phyloP scores from a whole-genome alignment of 345 rosid species.

The Cardiospermum halicacabum region DNA sequence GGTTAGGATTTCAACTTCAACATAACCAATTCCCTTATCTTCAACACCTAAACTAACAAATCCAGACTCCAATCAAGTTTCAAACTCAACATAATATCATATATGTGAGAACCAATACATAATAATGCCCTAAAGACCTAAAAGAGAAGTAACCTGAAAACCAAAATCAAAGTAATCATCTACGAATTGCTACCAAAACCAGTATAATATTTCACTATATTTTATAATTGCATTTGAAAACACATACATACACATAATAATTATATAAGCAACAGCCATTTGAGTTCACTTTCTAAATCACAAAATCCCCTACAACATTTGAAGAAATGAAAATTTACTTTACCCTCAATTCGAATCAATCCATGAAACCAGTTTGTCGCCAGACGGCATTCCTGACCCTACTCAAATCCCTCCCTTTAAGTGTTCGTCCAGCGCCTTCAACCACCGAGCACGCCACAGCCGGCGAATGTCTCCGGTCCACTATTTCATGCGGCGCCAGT shows the following conservation, averaged over 20 bases:
- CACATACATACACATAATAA: too few relatives aligned
- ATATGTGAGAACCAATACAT: neutral
- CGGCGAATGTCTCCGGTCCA: constrained; percentile 63
- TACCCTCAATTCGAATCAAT: too few relatives aligned
- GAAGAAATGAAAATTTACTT: neutral
- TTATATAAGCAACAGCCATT: neutral
- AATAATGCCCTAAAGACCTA: neutral
- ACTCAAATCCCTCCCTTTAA: constrained; percentile 83
- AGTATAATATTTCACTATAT: too few relatives aligned
- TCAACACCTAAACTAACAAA: neutral
- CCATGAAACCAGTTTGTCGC: constrained; percentile 79
- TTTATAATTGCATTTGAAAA: too few relatives aligned
- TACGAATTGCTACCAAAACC: neutral
- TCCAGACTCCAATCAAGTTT: neutral
- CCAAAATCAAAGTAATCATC: neutral
- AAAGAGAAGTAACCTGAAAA: neutral
- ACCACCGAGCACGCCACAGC: constrained; percentile 63
- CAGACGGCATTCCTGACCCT: constrained; percentile 80
- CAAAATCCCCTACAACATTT: constrained; percentile 4
- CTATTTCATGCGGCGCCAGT: constrained; percentile 92
- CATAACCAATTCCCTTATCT: neutral
- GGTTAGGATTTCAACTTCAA: neutral
- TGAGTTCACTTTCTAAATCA: neutral
- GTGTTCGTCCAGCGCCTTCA: constrained; percentile 86
- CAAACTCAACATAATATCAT: neutral